Conservation (phyloP, 257 asterid genomes). For the Jasminum sambac region DNA sequence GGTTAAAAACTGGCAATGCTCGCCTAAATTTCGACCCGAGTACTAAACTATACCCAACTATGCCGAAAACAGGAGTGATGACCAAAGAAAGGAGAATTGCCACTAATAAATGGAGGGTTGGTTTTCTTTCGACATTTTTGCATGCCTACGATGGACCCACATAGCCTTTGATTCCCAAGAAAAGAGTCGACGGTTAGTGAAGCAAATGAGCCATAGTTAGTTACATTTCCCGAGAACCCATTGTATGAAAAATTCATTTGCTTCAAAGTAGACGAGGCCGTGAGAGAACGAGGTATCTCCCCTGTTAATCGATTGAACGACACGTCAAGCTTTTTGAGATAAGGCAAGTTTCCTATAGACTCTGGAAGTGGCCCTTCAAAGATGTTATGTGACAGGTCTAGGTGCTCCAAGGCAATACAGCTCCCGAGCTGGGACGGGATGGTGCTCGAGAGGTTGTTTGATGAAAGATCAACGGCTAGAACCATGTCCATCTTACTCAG, state of each 20-base stretch:
- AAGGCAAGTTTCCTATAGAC: constrained; percentile 56
- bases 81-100: constrained; percentile 66
- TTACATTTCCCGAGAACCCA: constrained; percentile 47
- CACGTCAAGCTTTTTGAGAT: constrained; percentile 54
- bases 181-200: constrained; percentile 45
- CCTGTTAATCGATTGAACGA: constrained; percentile 59
- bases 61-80: constrained; percentile 55
- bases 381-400: constrained; percentile 49
- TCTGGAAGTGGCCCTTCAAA: constrained; percentile 56
- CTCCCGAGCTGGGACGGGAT: constrained; percentile 78
- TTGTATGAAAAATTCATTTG: constrained; percentile 66
- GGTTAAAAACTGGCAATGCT: constrained; percentile 25
- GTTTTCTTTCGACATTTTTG: constrained; percentile 37
- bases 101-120: constrained; percentile 44
- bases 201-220: constrained; percentile 53
- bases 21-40: constrained; percentile 41
- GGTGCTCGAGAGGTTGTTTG: constrained; percentile 51
- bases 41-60: constrained; percentile 51
- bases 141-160: constrained; percentile 60
- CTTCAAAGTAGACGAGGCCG: constrained; percentile 43
- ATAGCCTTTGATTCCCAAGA: constrained; percentile 51
- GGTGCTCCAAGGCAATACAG: constrained; percentile 71
- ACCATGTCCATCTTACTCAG: constrained; percentile 83
- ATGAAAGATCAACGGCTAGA: constrained; percentile 65
- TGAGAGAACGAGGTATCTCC: constrained; percentile 50